Evolutionary conservation across 2,329 filamentous ascomycete species (phyloP).

Genomic region (Cercospora nicotianae): DNA sequence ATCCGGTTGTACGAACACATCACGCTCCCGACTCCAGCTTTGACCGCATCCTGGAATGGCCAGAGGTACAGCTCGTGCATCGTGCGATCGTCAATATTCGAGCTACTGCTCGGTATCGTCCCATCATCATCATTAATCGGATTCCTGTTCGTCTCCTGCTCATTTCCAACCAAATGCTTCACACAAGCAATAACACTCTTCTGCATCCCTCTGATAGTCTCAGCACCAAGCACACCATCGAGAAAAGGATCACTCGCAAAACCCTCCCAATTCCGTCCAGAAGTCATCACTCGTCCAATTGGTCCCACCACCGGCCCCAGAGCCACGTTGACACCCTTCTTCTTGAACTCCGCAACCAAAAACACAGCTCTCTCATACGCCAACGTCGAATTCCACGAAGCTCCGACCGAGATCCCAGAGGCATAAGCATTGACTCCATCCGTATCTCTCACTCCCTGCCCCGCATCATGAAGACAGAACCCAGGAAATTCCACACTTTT

Average conservation of each 20-base stretch:
- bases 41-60: slow-evolving; percentile 53
- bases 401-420: slow-evolving; percentile 46
- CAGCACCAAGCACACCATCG: slow-evolving; percentile 52
- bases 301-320: slow-evolving; percentile 69
- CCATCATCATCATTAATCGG: slow-evolving; percentile 31
- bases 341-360: slow-evolving; percentile 59
- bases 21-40: slow-evolving; percentile 48
- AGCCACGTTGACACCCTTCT: slow-evolving; percentile 60
- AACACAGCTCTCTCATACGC: slow-evolving; percentile 53
- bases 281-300: slow-evolving; percentile 68
- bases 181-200: slow-evolving; percentile 58
- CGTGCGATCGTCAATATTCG: slow-evolving; percentile 62
- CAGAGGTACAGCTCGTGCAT: slow-evolving; percentile 69
- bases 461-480: slow-evolving; percentile 46
- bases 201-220: slow-evolving; percentile 59
- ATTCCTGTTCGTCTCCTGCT: slow-evolving; percentile 52
- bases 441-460: slow-evolving; percentile 45
- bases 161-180: slow-evolving; percentile 59
- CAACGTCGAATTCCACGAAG: slow-evolving; percentile 55
- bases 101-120: slow-evolving; percentile 38
- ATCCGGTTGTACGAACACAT: slow-evolving; percentile 42
- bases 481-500: slow-evolving; percentile 43
- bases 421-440: slow-evolving; percentile 48
- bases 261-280: slow-evolving; percentile 69
- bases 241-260: slow-evolving; percentile 70